Conservation (phyloP, 2,329 filamentous ascomycete genomes). For the Trichoderma lentiforme region DNA sequence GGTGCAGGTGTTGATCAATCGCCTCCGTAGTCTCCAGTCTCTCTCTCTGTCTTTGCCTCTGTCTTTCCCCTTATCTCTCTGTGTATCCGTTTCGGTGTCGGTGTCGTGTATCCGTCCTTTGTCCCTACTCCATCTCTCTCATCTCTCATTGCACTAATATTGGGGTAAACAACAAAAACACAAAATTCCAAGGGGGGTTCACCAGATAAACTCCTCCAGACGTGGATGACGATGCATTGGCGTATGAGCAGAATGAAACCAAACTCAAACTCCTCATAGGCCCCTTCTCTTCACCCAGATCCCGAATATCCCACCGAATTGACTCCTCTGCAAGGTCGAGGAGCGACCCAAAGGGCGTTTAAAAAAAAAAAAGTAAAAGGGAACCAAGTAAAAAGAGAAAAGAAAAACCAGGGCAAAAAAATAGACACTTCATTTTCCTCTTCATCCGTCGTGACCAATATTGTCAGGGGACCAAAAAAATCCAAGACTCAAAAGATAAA, state of each 20-base stretch:
- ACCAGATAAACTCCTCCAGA: slow-evolving; percentile 6
- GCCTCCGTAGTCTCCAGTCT: background rate
- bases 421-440: background rate
- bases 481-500: background rate
- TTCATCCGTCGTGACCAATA: background rate
- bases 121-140: background rate
- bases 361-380: background rate
- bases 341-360: background rate
- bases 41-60: background rate
- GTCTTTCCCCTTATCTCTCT: background rate
- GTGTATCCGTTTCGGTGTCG: background rate
- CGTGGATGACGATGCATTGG: background rate
- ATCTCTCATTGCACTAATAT: background rate
- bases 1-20: background rate
- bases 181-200: background rate
- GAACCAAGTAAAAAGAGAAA: background rate
- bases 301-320: background rate
- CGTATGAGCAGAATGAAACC: background rate
- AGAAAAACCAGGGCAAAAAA: background rate
- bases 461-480: background rate
- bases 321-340: background rate
- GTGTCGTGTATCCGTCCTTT: background rate
- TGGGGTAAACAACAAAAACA: background rate
- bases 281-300: background rate
- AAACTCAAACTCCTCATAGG: background rate